Evolutionary conservation across 148 eudicot genomes (phyloP).

Genomic region (Mesembryanthemum crystallinum): DNA sequence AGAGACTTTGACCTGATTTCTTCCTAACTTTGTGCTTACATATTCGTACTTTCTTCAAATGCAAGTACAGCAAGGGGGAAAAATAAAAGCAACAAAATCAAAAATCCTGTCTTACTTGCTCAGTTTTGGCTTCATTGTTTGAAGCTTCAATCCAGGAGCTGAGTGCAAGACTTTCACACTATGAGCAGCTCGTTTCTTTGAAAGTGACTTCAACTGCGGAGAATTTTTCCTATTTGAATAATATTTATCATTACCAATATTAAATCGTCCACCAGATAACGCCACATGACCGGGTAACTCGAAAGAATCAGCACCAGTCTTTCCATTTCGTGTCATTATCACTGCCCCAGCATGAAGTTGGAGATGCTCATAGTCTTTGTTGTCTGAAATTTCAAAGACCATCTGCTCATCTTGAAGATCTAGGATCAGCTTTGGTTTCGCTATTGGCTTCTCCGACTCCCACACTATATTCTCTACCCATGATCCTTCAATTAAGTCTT

Average conservation of each 20-base stretch:
- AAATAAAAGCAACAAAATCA: background rate
- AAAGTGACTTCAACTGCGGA: constrained; percentile 79
- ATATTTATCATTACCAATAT: constrained; percentile 87
- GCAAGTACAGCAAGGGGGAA: constrained; percentile 1
- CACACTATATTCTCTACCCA: constrained; percentile 88
- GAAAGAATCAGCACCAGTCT: constrained; percentile 36
- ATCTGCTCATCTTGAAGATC: constrained; percentile 95
- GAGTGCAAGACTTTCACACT: constrained; percentile 92
- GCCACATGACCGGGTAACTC: constrained; percentile 60
- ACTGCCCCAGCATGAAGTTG: constrained; percentile 89
- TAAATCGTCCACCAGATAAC: constrained; percentile 57
- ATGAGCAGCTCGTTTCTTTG: constrained; percentile 83
- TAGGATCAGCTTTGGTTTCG: constrained; percentile 74
- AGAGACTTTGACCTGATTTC: background rate
- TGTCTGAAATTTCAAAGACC: constrained; percentile 86
- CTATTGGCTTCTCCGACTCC: constrained; percentile 59
- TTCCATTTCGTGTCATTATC: constrained; percentile 54
- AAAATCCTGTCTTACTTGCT: constrained; percentile 72
- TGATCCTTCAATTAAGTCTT: constrained; percentile 73
- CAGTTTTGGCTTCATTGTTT: constrained; percentile 85
- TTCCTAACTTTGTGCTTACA: too few species aligned
- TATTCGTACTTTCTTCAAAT: too few species aligned
- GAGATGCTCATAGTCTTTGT: constrained; percentile 56
- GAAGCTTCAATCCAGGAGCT: constrained; percentile 77
- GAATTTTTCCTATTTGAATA: constrained; percentile 83